phyloP scores from a whole-genome alignment of 2,329 filamentous ascomycete genomes.

The Diaporthe citri region DNA sequence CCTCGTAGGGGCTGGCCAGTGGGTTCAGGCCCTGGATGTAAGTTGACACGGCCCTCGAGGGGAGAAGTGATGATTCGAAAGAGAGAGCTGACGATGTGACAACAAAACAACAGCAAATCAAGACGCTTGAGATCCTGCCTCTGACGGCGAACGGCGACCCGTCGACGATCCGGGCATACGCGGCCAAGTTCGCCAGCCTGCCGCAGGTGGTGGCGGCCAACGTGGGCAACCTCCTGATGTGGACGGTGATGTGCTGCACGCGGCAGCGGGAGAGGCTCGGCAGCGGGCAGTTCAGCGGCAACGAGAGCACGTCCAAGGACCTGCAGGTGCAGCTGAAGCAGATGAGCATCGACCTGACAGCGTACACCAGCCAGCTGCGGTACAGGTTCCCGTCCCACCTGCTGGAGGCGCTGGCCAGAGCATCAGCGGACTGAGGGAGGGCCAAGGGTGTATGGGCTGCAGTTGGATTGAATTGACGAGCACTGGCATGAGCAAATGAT shows the following conservation, averaged over 20 bases:
- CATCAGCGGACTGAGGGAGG: constrained; percentile 72
- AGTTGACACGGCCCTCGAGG: constrained; percentile 49
- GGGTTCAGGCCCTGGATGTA: constrained; percentile 71
- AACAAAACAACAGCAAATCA: constrained; percentile 69
- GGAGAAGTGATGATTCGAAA: neutral
- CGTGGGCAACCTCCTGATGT: constrained; percentile 91
- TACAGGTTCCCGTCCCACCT: constrained; percentile 90
- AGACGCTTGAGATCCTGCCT: constrained; percentile 82
- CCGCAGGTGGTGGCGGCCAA: constrained; percentile 87
- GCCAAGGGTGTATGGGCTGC: neutral
- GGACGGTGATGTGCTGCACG: constrained; percentile 90
- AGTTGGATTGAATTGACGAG: neutral
- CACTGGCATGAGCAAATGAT: constrained; percentile 2
- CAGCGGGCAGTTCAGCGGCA: constrained; percentile 79
- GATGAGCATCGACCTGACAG: constrained; percentile 90
- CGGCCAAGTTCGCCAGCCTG: constrained; percentile 83
- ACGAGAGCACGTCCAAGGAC: constrained; percentile 72
- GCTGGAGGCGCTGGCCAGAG: constrained; percentile 88
- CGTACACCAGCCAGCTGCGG: constrained; percentile 91
- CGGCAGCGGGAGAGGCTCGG: constrained; percentile 80
- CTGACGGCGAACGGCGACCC: constrained; percentile 81
- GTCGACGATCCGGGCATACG: constrained; percentile 81
- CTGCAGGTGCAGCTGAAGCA: constrained; percentile 80
- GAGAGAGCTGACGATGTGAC: neutral
- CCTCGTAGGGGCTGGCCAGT: constrained; percentile 66